phyloP scores from a whole-genome alignment of 331 rosid species.

The Ulmus americana region DNA sequence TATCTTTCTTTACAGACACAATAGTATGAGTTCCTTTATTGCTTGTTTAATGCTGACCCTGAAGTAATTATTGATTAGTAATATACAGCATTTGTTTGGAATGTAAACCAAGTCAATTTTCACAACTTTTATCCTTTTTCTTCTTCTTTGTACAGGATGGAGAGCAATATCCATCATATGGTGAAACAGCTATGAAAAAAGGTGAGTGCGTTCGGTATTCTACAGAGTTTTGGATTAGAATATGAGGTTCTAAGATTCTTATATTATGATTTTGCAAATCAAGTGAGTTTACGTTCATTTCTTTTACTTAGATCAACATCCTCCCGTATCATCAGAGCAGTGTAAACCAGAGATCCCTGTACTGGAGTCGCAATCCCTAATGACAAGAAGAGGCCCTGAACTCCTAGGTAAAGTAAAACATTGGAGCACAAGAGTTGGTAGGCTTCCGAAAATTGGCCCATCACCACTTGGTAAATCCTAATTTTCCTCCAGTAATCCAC shows the following conservation, averaged over 20 bases:
- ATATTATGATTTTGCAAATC: neutral
- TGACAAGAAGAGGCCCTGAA: slow-evolving; percentile 1
- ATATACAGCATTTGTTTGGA: no score
- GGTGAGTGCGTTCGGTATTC: slow-evolving; percentile 28
- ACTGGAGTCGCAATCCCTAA: neutral
- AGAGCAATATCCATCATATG: slow-evolving; percentile 11
- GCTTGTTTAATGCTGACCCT: no score
- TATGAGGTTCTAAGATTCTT: neutral
- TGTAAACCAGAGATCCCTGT: slow-evolving; percentile 20
- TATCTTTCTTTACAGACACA: neutral
- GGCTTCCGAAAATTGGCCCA: slow-evolving; percentile 5
- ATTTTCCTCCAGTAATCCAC: neutral
- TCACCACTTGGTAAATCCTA: slow-evolving; percentile 9
- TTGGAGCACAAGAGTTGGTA: slow-evolving; percentile 4
- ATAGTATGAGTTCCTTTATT: neutral
- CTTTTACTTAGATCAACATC: slow-evolving; percentile 16
- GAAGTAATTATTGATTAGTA: no score
- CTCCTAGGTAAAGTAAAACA: neutral
- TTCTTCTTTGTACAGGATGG: slow-evolving; percentile 18
- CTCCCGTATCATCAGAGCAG: slow-evolving; percentile 7
- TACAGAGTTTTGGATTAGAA: neutral
- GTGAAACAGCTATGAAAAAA: slow-evolving; percentile 16
- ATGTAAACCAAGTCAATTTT: no score
- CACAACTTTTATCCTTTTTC: neutral
- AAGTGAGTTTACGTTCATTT: neutral